These are phyloP conservation scores for Delphinella strobiligena DNA, from an alignment of 2,329 filamentous ascomycete genomes.

Conservation along the genomic window DNA sequence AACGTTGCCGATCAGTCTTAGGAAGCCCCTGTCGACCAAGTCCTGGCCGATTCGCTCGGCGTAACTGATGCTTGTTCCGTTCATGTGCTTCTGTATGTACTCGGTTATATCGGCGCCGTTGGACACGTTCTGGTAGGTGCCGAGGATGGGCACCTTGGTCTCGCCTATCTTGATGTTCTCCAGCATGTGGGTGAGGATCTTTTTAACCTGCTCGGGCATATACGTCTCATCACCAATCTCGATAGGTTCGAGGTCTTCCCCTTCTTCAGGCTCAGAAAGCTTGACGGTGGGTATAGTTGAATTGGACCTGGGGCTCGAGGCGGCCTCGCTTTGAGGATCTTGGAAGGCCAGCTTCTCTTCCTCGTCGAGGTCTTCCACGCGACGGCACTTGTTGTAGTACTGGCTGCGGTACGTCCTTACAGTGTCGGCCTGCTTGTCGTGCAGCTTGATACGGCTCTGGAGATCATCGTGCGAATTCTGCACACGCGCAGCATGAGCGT, in stretches of 20 bases:
- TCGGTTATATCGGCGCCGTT: constrained; percentile 88
- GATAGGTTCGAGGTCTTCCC: constrained; percentile 64
- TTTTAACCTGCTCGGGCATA: constrained; percentile 75
- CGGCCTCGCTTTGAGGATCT: constrained; percentile 50
- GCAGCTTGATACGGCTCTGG: constrained; percentile 77
- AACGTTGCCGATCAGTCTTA: constrained; percentile 85
- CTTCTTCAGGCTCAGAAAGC: constrained; percentile 52
- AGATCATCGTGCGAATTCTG: constrained; percentile 93
- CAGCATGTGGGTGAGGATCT: constrained; percentile 76
- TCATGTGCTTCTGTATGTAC: constrained; percentile 83
- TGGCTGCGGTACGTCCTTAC: constrained; percentile 89
- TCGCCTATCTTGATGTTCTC: constrained; percentile 78
- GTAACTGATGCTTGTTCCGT: constrained; percentile 71
- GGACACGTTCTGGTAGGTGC: constrained; percentile 88
- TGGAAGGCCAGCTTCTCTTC: constrained; percentile 98
- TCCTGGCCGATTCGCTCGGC: constrained; percentile 94
- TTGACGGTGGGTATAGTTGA: constrained; percentile 65
- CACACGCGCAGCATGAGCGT: constrained; percentile 80
- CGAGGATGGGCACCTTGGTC: constrained; percentile 88
- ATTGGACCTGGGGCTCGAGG: constrained; percentile 35
- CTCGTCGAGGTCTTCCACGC: constrained; percentile 93
- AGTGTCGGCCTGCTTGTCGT: constrained; percentile 79
- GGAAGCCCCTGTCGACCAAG: constrained; percentile 70
- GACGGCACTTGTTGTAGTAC: constrained; percentile 97
- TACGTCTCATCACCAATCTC: constrained; percentile 90